Evolutionary conservation across 2,329 filamentous ascomycete species (phyloP).

Genomic region (Colletotrichum sidae): DNA sequence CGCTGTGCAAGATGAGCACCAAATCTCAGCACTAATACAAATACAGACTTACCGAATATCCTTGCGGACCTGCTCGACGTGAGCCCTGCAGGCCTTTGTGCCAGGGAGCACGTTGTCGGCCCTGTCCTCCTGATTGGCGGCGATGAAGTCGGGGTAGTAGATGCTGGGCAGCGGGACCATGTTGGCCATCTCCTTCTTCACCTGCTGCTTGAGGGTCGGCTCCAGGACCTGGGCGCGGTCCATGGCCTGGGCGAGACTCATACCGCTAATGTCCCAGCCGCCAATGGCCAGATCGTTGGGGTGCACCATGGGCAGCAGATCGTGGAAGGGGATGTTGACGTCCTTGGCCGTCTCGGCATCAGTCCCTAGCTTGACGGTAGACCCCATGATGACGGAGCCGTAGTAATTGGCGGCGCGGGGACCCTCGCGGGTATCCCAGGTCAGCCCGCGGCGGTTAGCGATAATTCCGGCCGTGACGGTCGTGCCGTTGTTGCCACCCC

Average conservation of each 20-base stretch:
- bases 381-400: conserved; percentile 96
- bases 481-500: conserved; percentile 98
- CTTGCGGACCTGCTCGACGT: conserved; percentile 92
- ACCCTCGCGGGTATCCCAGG: conserved; percentile 95
- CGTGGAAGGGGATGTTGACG: conserved; percentile 95
- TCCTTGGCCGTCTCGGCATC: conserved; percentile 87
- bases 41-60: conserved; percentile 72
- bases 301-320: conserved; percentile 95
- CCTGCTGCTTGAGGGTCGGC: conserved; percentile 88
- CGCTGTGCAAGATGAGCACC: conserved; percentile 55
- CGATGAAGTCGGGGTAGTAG: conserved; percentile 99
- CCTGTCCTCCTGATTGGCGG: conserved; percentile 96
- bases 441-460: conserved; percentile 87
- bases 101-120: conserved; percentile 92
- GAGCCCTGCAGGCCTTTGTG: conserved; percentile 83
- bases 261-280: conserved; percentile 95
- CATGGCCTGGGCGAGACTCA: conserved; percentile 93
- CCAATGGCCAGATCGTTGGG: conserved; percentile 95
- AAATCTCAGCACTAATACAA: neutral
- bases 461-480: conserved; percentile 98
- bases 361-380: conserved; percentile 94
- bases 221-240: conserved; percentile 95
- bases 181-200: conserved; percentile 91
- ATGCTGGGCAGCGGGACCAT: conserved; percentile 93
- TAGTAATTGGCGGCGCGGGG: conserved; percentile 93